phyloP scores from a whole-genome alignment of 2,329 filamentous ascomycete genomes.

The Waltergamsia citrina region DNA sequence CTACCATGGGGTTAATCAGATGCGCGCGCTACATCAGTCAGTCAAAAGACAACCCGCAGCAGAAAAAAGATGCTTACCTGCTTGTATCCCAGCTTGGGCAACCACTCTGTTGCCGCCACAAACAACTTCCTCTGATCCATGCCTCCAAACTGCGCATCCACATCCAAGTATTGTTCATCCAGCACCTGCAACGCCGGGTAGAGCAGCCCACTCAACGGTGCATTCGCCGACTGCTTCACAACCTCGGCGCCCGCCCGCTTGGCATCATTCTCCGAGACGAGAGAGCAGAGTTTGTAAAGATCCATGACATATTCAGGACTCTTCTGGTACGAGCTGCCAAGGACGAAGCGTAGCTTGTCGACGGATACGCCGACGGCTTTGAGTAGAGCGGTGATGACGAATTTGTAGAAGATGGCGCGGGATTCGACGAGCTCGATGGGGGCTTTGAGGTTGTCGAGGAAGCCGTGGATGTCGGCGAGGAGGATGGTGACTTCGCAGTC shows the following conservation, averaged over 20 bases:
- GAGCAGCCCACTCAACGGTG: conserved; percentile 45
- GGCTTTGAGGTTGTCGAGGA: conserved; percentile 77
- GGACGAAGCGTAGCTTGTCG: conserved; percentile 71
- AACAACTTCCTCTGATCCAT: conserved; percentile 87
- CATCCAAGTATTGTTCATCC: conserved; percentile 81
- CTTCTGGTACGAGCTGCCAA: conserved; percentile 77
- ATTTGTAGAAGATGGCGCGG: conserved; percentile 76
- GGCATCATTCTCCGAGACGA: conserved; percentile 70
- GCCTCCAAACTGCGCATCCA: conserved; percentile 83
- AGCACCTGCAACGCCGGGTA: conserved; percentile 63
- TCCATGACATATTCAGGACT: conserved; percentile 75
- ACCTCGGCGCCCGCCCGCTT: conserved; percentile 89
- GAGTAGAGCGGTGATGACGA: conserved; percentile 64
- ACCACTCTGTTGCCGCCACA: conserved; percentile 70
- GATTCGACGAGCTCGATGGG: conserved; percentile 79
- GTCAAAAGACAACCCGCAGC: conserved; percentile 5
- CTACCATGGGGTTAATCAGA: conserved; percentile 65
- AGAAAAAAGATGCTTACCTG: conserved; percentile 29
- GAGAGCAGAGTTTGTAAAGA: conserved; percentile 63
- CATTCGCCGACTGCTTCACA: conserved; percentile 82
- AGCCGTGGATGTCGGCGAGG: conserved; percentile 66
- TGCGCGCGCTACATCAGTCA: conserved; percentile 21
- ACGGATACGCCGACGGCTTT: conserved; percentile 70
- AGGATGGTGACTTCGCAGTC: conserved; percentile 76
- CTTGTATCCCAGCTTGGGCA: conserved; percentile 79